A percentile compares a stretch with the other conserved stretches of the same genome.
phyloP scores from a whole-genome alignment of 192 early-diverging fungal species.

The Coemansia sp. region DNA sequence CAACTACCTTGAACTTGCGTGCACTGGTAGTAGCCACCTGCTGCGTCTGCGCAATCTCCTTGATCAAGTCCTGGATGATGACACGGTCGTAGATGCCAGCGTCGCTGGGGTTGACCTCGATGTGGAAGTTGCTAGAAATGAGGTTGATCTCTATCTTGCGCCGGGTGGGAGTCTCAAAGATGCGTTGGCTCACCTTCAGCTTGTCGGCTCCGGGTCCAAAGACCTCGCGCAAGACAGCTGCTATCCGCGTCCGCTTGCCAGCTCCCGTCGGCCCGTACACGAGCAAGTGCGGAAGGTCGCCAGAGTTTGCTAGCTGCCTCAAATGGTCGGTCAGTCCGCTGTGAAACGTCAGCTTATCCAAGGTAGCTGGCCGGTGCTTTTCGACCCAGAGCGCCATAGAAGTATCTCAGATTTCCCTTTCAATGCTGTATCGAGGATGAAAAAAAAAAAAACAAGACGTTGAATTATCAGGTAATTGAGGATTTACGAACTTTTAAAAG shows the following conservation, averaged over 20 bases:
- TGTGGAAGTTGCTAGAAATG: slow-evolving; percentile 92
- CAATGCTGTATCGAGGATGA: background rate
- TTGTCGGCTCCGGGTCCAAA: slow-evolving; percentile 92
- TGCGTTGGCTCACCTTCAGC: slow-evolving; percentile 89
- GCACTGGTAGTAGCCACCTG: slow-evolving; percentile 81
- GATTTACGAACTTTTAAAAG: background rate
- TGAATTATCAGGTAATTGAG: background rate
- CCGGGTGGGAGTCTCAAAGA: slow-evolving; percentile 82
- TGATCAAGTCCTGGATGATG: slow-evolving; percentile 94
- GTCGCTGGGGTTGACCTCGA: slow-evolving; percentile 97
- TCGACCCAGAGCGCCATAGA: slow-evolving; percentile 86
- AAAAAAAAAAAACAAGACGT: background rate
- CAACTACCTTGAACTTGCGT: slow-evolving; percentile 90
- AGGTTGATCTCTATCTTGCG: slow-evolving; percentile 87
- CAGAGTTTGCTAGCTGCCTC: slow-evolving; percentile 71
- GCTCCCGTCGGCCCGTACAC: slow-evolving; percentile 96
- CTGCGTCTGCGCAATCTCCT: slow-evolving; percentile 95
- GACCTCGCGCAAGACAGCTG: slow-evolving; percentile 82
- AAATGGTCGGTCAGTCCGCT: slow-evolving; percentile 73
- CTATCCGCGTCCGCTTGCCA: slow-evolving; percentile 95
- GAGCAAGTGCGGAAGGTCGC: slow-evolving; percentile 94
- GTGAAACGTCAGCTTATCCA: slow-evolving; percentile 87
- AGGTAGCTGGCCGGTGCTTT: slow-evolving; percentile 83
- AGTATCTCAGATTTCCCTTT: background rate
- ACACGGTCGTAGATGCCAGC: slow-evolving; percentile 93